These are phyloP conservation scores for Solanum piurae DNA, from an alignment of 257 asterid species.

Conservation along the genomic window DNA sequence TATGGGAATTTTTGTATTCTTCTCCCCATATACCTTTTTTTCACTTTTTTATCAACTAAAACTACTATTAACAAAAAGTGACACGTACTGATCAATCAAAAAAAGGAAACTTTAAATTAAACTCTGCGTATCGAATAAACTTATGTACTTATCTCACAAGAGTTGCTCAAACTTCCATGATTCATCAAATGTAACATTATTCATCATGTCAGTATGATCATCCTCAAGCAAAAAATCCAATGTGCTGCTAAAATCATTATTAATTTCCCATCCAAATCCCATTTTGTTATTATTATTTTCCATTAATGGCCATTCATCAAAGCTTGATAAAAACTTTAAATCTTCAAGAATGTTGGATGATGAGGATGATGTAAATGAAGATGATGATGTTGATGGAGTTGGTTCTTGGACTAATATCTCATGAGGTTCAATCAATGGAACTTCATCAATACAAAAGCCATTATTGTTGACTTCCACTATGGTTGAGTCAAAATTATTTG, in stretches of 20 bases:
- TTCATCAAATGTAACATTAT: constrained; percentile 6
- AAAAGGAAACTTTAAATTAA: neutral
- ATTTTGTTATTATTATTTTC: constrained; percentile 23
- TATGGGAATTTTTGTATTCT: neutral
- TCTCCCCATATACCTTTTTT: neutral
- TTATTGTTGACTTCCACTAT: constrained; percentile 25
- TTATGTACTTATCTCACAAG: neutral
- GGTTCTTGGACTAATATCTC: constrained; percentile 36
- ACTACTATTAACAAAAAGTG: neutral
- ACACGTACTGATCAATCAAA: neutral
- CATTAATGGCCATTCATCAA: constrained; percentile 21
- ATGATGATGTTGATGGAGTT: constrained; percentile 20
- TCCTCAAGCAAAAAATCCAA: constrained; percentile 34
- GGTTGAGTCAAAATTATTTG: neutral
- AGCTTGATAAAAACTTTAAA: constrained; percentile 19
- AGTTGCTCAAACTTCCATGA: constrained; percentile 15
- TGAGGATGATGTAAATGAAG: constrained; percentile 19
- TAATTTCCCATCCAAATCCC: constrained; percentile 47
- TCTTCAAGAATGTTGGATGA: constrained; percentile 22
- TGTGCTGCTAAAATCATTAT: constrained; percentile 32
- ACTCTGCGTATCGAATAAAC: neutral
- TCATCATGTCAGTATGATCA: constrained; percentile 6
- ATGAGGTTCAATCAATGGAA: constrained; percentile 60
- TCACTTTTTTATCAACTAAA: neutral
- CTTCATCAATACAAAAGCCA: constrained; percentile 67